A percentile compares a stretch with the other conserved stretches of the same genome.
These are phyloP conservation scores for Amaranthus palmeri DNA, from an alignment of 148 eudicot genomes.

Conservation along the genomic window DNA sequence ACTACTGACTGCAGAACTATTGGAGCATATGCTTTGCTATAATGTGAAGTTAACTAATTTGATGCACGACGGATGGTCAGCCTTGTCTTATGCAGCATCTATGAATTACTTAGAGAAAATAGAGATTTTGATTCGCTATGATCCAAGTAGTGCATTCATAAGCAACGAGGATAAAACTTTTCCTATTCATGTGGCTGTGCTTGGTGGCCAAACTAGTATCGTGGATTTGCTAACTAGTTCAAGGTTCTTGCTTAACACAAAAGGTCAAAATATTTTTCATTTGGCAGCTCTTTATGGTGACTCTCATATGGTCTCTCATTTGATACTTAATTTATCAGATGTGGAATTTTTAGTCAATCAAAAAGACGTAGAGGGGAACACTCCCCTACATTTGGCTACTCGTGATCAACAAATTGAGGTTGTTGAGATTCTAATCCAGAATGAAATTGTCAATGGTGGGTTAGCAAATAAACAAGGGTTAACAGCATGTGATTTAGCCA, in stretches of 20 bases:
- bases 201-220: neutral
- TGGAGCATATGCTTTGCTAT: no score
- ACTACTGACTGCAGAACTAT: no score
- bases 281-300: neutral
- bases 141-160: neutral
- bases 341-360: neutral
- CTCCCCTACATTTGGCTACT: neutral
- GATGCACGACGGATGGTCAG: no score
- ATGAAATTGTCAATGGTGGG: no score
- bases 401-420: no score
- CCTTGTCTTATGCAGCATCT: neutral
- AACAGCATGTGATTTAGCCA: no score
- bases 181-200: neutral
- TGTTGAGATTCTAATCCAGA: no score
- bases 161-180: neutral
- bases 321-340: neutral
- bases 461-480: no score
- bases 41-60: no score
- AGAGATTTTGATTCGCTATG: no score
- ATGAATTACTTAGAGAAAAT: neutral
- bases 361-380: neutral
- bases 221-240: neutral
- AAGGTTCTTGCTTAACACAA: neutral
- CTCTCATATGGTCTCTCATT: neutral
- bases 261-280: neutral